A percentile compares a stretch with the other conserved stretches of the same genome.
Conservation (phyloP, 192 early-diverging fungal genomes). For the Diversispora epigaea region DNA sequence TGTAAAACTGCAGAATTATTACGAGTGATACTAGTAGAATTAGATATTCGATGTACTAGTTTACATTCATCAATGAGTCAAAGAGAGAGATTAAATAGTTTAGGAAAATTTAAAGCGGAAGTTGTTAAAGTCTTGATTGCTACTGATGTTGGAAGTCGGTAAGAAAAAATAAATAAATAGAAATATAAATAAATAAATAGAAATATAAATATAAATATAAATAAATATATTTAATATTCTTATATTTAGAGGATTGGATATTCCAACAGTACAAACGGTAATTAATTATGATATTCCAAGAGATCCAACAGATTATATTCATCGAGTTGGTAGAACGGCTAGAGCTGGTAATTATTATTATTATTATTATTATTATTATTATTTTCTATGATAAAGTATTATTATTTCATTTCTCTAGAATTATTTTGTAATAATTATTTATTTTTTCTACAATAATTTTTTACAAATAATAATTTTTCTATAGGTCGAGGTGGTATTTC, state of each 20-base stretch:
- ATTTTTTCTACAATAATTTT: too few relatives aligned
- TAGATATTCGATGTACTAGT: constrained; percentile 88
- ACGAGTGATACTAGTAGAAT: constrained; percentile 82
- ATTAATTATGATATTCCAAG: constrained; percentile 95
- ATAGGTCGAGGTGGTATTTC: constrained; percentile 74
- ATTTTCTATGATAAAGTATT: neutral
- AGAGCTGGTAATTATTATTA: constrained; percentile 67
- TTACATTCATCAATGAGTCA: constrained; percentile 95
- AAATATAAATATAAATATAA: neutral
- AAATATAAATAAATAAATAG: neutral
- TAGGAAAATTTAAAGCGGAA: constrained; percentile 89
- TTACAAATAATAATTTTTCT: neutral
- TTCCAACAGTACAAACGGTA: constrained; percentile 89
- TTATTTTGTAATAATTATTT: too few relatives aligned
- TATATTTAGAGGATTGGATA: constrained; percentile 85
- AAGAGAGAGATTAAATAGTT: constrained; percentile 80
- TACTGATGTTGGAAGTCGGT: constrained; percentile 96
- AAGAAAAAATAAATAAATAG: neutral
- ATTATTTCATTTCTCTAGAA: neutral
- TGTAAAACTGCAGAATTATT: constrained; percentile 85
- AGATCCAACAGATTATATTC: constrained; percentile 96
- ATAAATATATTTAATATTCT: neutral
- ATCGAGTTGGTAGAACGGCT: constrained; percentile 97
- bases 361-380: neutral
- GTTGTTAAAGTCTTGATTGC: constrained; percentile 88